A percentile compares a stretch with the other conserved stretches of the same genome.
Evolutionary conservation across 2,329 filamentous ascomycete genomes (phyloP).

Genomic region (Bertia moriformis): DNA sequence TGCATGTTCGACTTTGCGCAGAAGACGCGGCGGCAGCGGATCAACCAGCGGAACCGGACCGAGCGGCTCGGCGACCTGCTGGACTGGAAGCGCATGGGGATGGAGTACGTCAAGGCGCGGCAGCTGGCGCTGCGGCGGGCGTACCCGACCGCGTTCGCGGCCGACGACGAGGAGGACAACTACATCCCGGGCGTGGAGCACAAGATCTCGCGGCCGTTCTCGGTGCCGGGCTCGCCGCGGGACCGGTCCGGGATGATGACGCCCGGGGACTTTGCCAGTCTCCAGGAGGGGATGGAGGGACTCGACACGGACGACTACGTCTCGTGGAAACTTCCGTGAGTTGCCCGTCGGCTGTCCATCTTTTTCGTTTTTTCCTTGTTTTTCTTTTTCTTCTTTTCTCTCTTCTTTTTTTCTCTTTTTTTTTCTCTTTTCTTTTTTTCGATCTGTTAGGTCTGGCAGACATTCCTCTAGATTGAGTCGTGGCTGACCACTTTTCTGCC

Average conservation of each 20-base stretch:
- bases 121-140: slow-evolving; percentile 83
- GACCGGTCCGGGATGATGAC: slow-evolving; percentile 97
- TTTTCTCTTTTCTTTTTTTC: background rate
- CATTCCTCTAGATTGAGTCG: slow-evolving; percentile 2
- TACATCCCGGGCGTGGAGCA: slow-evolving; percentile 86
- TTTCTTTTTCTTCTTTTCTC: slow-evolving; percentile 1
- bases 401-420: background rate
- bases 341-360: too few species aligned
- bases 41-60: slow-evolving; percentile 95
- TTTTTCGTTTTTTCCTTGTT: slow-evolving; percentile 2
- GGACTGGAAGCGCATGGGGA: slow-evolving; percentile 98
- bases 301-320: slow-evolving; percentile 95
- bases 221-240: slow-evolving; percentile 80
- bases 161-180: slow-evolving; percentile 66
- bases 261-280: slow-evolving; percentile 87
- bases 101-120: slow-evolving; percentile 96
- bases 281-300: slow-evolving; percentile 88
- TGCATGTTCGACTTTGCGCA: slow-evolving; percentile 88
- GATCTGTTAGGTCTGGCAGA: slow-evolving; percentile 13
- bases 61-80: slow-evolving; percentile 87
- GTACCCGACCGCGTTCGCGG: slow-evolving; percentile 73
- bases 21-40: slow-evolving; percentile 90
- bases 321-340: slow-evolving; percentile 94
- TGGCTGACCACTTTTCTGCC: background rate
- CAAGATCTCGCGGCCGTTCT: slow-evolving; percentile 90